These are phyloP conservation scores for Phoenix dactylifera DNA, from an alignment of 176 grass and related monocot species.

Conservation along the genomic window DNA sequence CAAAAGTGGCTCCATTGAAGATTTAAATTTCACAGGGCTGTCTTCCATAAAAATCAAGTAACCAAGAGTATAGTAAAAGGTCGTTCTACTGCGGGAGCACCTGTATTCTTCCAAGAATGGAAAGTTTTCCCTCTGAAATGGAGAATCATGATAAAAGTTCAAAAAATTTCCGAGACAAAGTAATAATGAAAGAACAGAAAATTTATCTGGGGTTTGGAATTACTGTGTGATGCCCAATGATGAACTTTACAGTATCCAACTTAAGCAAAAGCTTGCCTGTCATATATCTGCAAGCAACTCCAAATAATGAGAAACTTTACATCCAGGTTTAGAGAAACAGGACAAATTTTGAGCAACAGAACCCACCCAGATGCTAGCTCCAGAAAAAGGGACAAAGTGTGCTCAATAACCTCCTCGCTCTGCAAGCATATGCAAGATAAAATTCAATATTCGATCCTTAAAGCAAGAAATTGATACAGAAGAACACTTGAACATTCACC, in stretches of 20 bases:
- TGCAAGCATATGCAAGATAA: conserved; percentile 34
- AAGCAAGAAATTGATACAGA: conserved; percentile 9
- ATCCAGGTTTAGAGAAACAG: not conserved
- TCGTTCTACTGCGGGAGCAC: conserved; percentile 88
- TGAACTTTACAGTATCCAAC: conserved; percentile 91
- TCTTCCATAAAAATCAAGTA: conserved; percentile 98
- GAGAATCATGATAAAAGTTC: conserved; percentile 5
- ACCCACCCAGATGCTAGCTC: conserved; percentile 94
- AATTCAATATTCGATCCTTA: conserved; percentile 27
- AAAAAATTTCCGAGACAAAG: conserved; percentile 8
- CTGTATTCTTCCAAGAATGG: conserved; percentile 85
- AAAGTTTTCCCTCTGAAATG: conserved; percentile 69
- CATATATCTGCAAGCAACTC: conserved; percentile 72
- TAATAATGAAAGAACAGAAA: conserved; percentile 1
- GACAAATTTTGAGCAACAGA: conserved; percentile 9
- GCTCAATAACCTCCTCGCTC: conserved; percentile 92
- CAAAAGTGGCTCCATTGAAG: conserved; percentile 94
- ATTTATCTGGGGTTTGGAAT: conserved; percentile 11
- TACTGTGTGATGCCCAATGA: conserved; percentile 89
- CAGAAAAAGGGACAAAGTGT: conserved; percentile 82
- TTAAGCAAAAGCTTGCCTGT: conserved; percentile 97
- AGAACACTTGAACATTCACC: conserved; percentile 39
- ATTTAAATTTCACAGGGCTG: conserved; percentile 79
- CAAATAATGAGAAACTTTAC: conserved; percentile 25
- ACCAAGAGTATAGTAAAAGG: conserved; percentile 91